These are phyloP conservation scores for Colletotrichum tofieldiae DNA, from an alignment of 2,329 filamentous ascomycete species.

Conservation along the genomic window DNA sequence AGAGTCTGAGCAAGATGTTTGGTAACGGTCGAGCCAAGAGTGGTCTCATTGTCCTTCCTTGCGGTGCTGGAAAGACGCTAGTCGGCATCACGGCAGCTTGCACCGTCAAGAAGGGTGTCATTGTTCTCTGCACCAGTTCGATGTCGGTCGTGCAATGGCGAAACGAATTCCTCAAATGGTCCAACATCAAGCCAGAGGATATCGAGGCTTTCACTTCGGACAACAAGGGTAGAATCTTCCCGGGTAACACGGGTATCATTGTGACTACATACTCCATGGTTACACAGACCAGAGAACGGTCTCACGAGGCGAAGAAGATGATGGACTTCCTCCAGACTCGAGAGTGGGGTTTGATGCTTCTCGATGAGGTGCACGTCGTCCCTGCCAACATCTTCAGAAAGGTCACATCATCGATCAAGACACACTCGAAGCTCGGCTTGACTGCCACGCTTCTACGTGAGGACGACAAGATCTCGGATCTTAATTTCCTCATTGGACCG, in stretches of 20 bases:
- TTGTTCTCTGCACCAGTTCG: slow-evolving; percentile 95
- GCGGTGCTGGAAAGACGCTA: slow-evolving; percentile 95
- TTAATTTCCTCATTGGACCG: slow-evolving; percentile 97
- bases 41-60: slow-evolving; percentile 96
- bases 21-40: slow-evolving; percentile 97
- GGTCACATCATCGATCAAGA: slow-evolving; percentile 93
- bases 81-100: slow-evolving; percentile 99
- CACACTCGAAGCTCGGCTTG: slow-evolving; percentile 93
- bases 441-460: slow-evolving; percentile 95
- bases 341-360: slow-evolving; percentile 97
- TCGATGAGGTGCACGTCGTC: slow-evolving; percentile 98
- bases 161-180: slow-evolving; percentile 98
- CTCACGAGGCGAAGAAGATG: slow-evolving; percentile 96
- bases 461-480: slow-evolving; percentile 97
- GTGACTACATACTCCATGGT: slow-evolving; percentile 99
- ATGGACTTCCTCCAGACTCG: slow-evolving; percentile 92
- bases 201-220: slow-evolving; percentile 96
- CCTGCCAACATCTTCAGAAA: slow-evolving; percentile 96
- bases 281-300: slow-evolving; percentile 88
- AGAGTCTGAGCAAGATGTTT: slow-evolving; percentile 99
- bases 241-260: slow-evolving; percentile 93
- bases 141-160: slow-evolving; percentile 99
- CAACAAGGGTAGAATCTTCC: slow-evolving; percentile 86
- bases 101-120: slow-evolving; percentile 96
- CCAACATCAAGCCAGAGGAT: slow-evolving; percentile 92